phyloP scores from a whole-genome alignment of 345 rosid species.

The Sisymbrium irio region DNA sequence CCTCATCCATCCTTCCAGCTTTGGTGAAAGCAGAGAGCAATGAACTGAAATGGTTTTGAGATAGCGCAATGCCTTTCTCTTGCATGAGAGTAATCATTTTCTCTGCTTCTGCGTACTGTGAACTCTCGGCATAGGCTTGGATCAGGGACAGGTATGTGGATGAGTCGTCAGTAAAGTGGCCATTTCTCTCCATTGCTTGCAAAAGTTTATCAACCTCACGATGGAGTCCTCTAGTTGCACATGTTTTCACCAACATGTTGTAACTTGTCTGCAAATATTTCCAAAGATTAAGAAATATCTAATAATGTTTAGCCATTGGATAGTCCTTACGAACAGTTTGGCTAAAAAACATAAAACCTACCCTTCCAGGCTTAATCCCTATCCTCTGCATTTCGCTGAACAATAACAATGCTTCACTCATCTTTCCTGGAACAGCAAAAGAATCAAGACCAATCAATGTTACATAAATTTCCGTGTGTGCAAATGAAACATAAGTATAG shows the following conservation, averaged over 20 bases:
- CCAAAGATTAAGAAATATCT: not conserved
- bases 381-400: conserved; percentile 64
- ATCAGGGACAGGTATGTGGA: conserved; percentile 51
- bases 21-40: conserved; percentile 54
- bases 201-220: conserved; percentile 53
- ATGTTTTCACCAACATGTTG: conserved; percentile 58
- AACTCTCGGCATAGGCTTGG: conserved; percentile 53
- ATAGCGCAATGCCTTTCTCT: conserved; percentile 46
- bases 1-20: conserved; percentile 57
- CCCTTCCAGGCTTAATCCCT: conserved; percentile 76
- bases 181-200: conserved; percentile 55
- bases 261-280: conserved; percentile 58
- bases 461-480: not conserved
- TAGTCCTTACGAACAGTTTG: not conserved
- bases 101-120: conserved; percentile 60
- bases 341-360: conserved; percentile 27
- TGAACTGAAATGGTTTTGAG: conserved; percentile 53
- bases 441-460: not conserved
- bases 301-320: not conserved
- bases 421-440: conserved; percentile 52
- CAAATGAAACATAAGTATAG: not conserved
- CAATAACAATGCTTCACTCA: conserved; percentile 51
- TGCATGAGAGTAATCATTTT: conserved; percentile 48
- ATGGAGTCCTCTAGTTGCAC: conserved; percentile 46
- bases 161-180: conserved; percentile 51